phyloP scores from a whole-genome alignment of 768 basidiomycete species.

The Lactarius sanguifluus region DNA sequence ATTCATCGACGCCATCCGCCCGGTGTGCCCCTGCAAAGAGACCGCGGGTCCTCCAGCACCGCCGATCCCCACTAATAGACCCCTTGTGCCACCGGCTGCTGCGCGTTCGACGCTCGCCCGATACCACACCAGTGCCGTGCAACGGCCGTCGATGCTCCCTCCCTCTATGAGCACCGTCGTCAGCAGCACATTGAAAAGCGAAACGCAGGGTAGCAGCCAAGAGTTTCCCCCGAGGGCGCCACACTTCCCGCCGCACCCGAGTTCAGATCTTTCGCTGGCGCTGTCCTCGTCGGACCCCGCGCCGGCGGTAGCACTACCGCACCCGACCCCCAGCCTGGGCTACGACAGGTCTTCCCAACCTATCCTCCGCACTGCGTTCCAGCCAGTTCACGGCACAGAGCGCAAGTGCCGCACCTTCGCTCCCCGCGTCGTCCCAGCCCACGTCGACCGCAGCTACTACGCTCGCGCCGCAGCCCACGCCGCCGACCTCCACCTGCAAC shows the following conservation, averaged over 20 bases:
- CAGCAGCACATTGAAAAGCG: not conserved
- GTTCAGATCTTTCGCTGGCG: slow-evolving; percentile 17
- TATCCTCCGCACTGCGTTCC: slow-evolving; percentile 2
- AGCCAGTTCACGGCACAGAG: slow-evolving; percentile 4
- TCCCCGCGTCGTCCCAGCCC: slow-evolving; percentile 24
- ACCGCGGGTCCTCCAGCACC: slow-evolving; percentile 41
- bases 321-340: not conserved
- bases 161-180: not conserved
- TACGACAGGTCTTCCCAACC: slow-evolving; percentile 2
- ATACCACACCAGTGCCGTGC: slow-evolving; percentile 4
- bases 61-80: slow-evolving; percentile 28
- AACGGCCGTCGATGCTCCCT: slow-evolving; percentile 12
- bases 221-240: not conserved
- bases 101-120: not conserved
- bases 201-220: not conserved
- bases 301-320: not conserved
- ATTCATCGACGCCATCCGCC: slow-evolving; percentile 61
- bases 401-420: slow-evolving; percentile 1
- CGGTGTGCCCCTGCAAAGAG: slow-evolving; percentile 73
- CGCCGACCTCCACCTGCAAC: slow-evolving; percentile 14
- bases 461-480: slow-evolving; percentile 12
- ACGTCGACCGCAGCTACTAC: slow-evolving; percentile 9
- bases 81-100: slow-evolving; percentile 26
- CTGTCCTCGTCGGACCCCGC: slow-evolving; percentile 13
- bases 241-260: slow-evolving; percentile 10